Evolutionary conservation across 2,329 filamentous ascomycete species (phyloP), one percentile per base, ranked within the genome.

Genomic region (Biscogniauxia sp.): DNA sequence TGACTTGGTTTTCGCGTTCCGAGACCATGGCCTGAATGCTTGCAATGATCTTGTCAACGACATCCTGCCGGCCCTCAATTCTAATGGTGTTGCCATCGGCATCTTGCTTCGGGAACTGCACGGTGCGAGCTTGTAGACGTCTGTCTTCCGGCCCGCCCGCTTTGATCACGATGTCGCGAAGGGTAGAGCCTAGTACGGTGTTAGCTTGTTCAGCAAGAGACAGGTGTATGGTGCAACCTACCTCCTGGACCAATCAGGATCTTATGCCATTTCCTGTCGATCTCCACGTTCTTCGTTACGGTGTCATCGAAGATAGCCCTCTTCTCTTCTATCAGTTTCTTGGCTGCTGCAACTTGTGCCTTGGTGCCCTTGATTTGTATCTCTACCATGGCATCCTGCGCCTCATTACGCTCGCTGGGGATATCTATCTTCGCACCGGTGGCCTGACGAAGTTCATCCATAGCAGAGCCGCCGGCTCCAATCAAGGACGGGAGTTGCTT

Each of bases 241-340:
- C 93, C 95, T 73, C 91, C 90, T 66, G 88, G 82, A 64, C 95
- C 95, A 76, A 99, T 99, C 65, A 99, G 82, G 57, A 89, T 86
- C 77, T 90, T 88, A 79, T 99, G 95, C 76, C 95, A 88, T 80
- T 96, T 97, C 80, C 92, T 91, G 68, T 98, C 93, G n/a, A 99
- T 88, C 37, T 96, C 90, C 54, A 99, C 81, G 13, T 88, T 92
- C 78, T 89, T 88, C 17, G 88, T 86, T 55, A 97, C 83, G n/a
- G 92, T 97, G 66, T 95, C 88, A 70, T 98, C 93, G 68, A 97
- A 97, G 20, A 93, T 83, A 63, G 88, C 89, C 58, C 90, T 89
- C 78, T 93, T 93, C 78, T 95, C 90, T 75, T 94, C 88, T 23
- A 99, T 83, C 55, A 95, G 79, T 79, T 95, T 95, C 84, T 95